These are phyloP conservation scores for Xylaria telfairii DNA, from an alignment of 495 filamentous ascomycete genomes.

Conservation along the genomic window DNA sequence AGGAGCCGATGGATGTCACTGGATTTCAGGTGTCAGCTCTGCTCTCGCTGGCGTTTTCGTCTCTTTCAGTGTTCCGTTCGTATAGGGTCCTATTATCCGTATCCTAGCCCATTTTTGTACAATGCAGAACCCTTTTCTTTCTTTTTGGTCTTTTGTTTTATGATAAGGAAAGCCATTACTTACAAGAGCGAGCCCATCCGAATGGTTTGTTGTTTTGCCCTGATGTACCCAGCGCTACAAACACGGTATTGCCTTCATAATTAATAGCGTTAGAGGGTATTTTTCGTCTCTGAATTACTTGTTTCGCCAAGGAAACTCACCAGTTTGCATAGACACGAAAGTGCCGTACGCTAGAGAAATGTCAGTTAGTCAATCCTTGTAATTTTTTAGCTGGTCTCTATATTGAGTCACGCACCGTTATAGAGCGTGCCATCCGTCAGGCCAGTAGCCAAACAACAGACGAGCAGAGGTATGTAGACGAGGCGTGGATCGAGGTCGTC, in stretches of 20 bases:
- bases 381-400: not conserved
- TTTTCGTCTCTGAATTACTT: not conserved
- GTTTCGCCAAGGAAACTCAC: conserved; percentile 33
- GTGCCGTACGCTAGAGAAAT: conserved; percentile 54
- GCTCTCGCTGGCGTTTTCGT: not conserved
- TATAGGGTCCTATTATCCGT: not conserved
- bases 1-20: conserved; percentile 37
- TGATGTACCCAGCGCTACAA: conserved; percentile 36
- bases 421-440: conserved; percentile 60
- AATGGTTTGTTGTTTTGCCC: conserved; percentile 37
- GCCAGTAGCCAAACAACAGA: conserved; percentile 57
- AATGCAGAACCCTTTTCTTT: not conserved
- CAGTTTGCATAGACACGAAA: conserved; percentile 64
- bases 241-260: conserved; percentile 36
- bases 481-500: conserved; percentile 45
- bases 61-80: not conserved
- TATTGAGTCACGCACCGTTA: conserved; percentile 45
- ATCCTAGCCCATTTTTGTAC: not conserved
- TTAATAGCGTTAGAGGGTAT: conserved; percentile 3
- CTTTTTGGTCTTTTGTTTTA: not conserved
- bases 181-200: conserved; percentile 40
- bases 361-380: conserved; percentile 23
- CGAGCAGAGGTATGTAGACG: conserved; percentile 52
- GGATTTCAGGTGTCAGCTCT: not conserved
- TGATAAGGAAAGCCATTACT: not conserved